These are phyloP conservation scores for Cercospora citrullina DNA, from an alignment of 2,329 filamentous ascomycete species.

Conservation along the genomic window DNA sequence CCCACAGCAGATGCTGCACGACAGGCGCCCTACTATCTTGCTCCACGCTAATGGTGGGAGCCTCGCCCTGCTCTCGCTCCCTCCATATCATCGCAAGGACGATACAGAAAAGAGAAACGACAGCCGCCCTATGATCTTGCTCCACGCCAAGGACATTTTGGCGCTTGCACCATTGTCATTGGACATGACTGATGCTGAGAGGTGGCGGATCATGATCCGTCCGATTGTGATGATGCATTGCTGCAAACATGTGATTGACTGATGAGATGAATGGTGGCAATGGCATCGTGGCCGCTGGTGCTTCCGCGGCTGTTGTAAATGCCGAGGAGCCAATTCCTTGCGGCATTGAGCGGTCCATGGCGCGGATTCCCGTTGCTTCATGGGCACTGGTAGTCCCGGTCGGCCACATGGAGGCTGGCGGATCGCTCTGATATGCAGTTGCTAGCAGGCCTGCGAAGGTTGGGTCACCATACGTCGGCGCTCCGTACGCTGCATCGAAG, in stretches of 20 bases:
- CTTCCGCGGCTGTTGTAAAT: neutral
- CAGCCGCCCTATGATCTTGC: conserved; percentile 15
- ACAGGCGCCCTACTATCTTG: conserved; percentile 15
- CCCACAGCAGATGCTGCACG: neutral
- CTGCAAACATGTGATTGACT: conserved; percentile 2
- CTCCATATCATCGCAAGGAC: neutral
- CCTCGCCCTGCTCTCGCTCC: conserved; percentile 10
- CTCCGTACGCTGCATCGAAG: neutral
- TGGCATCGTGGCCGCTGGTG: neutral
- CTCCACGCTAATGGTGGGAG: conserved; percentile 14
- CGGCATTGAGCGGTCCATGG: neutral
- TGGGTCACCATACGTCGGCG: neutral
- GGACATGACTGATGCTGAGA: neutral
- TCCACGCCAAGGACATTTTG: conserved; percentile 13
- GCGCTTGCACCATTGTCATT: conserved; percentile 14
- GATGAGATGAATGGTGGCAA: neutral
- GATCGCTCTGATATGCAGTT: neutral
- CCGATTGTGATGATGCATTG: neutral
- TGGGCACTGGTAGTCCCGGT: neutral
- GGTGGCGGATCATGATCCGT: conserved; percentile 1
- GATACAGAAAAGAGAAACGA: conserved; percentile 1
- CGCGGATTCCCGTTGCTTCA: neutral
- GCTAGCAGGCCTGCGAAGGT: conserved; percentile 1
- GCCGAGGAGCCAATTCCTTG: neutral
- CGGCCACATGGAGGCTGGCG: neutral